Conservation (phyloP, 208 protist genomes). For the Zelonia costaricensis region DNA sequence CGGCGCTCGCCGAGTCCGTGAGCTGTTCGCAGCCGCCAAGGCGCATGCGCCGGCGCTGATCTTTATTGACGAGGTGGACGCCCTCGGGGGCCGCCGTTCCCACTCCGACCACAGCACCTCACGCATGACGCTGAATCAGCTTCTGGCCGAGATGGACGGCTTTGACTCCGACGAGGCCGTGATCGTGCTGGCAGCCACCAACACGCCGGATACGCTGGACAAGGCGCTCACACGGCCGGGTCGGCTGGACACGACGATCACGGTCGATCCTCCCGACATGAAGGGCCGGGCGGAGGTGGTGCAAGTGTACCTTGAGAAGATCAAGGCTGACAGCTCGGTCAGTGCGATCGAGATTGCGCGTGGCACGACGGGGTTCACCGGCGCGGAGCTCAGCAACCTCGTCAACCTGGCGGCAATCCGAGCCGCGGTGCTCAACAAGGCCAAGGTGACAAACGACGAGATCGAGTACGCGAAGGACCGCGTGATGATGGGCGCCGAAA, state of each 20-base stretch:
- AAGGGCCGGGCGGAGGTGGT: conserved; percentile 87
- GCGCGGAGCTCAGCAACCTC: conserved; percentile 92
- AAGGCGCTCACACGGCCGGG: conserved; percentile 93
- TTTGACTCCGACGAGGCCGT: conserved; percentile 93
- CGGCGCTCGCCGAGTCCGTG: conserved; percentile 93
- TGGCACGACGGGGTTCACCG: conserved; percentile 90
- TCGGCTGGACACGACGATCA: conserved; percentile 86
- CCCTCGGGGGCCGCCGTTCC: conserved; percentile 88
- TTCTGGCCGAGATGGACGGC: conserved; percentile 97
- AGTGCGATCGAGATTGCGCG: conserved; percentile 83
- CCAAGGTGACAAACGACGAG: conserved; percentile 72
- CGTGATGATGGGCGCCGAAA: conserved; percentile 92
- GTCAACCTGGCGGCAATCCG: conserved; percentile 94
- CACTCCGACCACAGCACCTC: conserved; percentile 66
- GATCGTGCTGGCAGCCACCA: conserved; percentile 98
- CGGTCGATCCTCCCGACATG: conserved; percentile 91
- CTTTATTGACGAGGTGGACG: conserved; percentile 99
- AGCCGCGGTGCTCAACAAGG: conserved; percentile 82
- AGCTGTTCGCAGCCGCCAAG: conserved; percentile 96
- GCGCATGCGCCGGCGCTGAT: conserved; percentile 95
- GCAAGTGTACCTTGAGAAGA: conserved; percentile 88
- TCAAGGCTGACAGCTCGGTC: conserved; percentile 67
- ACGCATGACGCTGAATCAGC: conserved; percentile 97
- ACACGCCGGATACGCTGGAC: conserved; percentile 97
- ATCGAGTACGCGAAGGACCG: conserved; percentile 93